Conservation (phyloP, 2,329 filamentous ascomycete species). For the Myrmaecium sp. region DNA sequence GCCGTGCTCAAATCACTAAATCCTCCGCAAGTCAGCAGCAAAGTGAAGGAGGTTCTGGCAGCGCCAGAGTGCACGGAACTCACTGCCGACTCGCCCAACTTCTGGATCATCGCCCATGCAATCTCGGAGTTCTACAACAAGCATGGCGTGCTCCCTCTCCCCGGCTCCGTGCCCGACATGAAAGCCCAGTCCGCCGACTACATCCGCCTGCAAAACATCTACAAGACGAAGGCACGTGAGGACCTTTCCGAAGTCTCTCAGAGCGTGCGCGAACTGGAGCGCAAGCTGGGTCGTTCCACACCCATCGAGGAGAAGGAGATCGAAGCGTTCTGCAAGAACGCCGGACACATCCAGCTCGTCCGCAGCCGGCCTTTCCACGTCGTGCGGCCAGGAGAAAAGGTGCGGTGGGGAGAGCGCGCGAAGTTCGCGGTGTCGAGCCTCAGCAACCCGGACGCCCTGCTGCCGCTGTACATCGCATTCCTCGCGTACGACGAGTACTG, state of each 20-base stretch:
- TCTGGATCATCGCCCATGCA: constrained; percentile 80
- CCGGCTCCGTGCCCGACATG: constrained; percentile 89
- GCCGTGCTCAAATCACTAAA: constrained; percentile 81
- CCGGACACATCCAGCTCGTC: constrained; percentile 79
- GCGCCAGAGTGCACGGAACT: constrained; percentile 41
- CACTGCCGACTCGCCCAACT: constrained; percentile 38
- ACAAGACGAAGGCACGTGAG: constrained; percentile 70
- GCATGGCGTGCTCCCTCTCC: constrained; percentile 60
- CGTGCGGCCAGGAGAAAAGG: constrained; percentile 23
- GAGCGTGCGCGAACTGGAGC: constrained; percentile 41
- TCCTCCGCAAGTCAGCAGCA: constrained; percentile 46
- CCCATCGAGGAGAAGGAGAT: constrained; percentile 54
- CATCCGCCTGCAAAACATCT: constrained; percentile 77
- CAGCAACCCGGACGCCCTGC: constrained; percentile 23
- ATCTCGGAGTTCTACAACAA: constrained; percentile 59
- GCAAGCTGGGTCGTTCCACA: constrained; percentile 28
- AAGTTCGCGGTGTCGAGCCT: constrained; percentile 24
- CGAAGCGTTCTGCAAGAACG: constrained; percentile 89
- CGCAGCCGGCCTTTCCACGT: constrained; percentile 41
- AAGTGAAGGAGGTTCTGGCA: constrained; percentile 62
- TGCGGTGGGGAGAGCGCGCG: constrained; percentile 30
- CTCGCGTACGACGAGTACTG: constrained; percentile 31
- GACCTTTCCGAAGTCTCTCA: constrained; percentile 61
- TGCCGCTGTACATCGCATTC: constrained; percentile 34
- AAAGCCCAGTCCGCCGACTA: constrained; percentile 87